A percentile compares a stretch with the other conserved stretches of the same genome.
Evolutionary conservation across 768 basidiomycete genomes (phyloP).

Genomic region (Tricholomella constricta): DNA sequence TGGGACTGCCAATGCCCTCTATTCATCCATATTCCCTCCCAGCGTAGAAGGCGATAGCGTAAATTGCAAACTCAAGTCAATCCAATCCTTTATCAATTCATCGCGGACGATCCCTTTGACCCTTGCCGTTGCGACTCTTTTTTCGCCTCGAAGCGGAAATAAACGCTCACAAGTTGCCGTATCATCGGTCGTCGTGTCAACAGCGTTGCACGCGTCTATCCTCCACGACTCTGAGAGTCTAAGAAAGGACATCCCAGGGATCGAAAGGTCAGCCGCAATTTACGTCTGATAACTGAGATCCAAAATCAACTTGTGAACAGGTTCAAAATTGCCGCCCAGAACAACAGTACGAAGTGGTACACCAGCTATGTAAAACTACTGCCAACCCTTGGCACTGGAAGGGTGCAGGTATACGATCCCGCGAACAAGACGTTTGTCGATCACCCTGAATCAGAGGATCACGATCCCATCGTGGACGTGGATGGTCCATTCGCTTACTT

Average conservation of each 20-base stretch:
- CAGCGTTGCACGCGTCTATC: constrained; percentile 82
- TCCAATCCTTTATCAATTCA: constrained; percentile 51
- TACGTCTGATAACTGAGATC: not conserved
- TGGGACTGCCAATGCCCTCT: constrained; percentile 95
- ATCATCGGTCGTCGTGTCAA: constrained; percentile 89
- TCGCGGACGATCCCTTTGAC: constrained; percentile 45
- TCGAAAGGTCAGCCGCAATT: constrained; percentile 51
- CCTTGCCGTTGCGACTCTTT: constrained; percentile 54
- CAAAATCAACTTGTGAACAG: constrained; percentile 30
- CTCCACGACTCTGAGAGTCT: constrained; percentile 80
- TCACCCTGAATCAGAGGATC: constrained; percentile 34
- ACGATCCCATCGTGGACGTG: constrained; percentile 45
- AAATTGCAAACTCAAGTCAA: constrained; percentile 54
- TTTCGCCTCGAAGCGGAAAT: constrained; percentile 28
- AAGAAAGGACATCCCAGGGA: constrained; percentile 65
- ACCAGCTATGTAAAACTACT: constrained; percentile 57
- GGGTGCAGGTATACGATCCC: constrained; percentile 66
- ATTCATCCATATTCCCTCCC: constrained; percentile 72
- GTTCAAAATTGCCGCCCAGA: constrained; percentile 82
- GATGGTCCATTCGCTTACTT: constrained; percentile 88
- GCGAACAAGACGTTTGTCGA: constrained; percentile 45
- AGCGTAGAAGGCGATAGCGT: constrained; percentile 20
- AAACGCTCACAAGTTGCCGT: constrained; percentile 23
- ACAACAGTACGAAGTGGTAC: constrained; percentile 78
- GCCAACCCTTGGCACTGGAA: constrained; percentile 39